Conservation (phyloP, 768 basidiomycete species). For the Mycena epipterygia region DNA sequence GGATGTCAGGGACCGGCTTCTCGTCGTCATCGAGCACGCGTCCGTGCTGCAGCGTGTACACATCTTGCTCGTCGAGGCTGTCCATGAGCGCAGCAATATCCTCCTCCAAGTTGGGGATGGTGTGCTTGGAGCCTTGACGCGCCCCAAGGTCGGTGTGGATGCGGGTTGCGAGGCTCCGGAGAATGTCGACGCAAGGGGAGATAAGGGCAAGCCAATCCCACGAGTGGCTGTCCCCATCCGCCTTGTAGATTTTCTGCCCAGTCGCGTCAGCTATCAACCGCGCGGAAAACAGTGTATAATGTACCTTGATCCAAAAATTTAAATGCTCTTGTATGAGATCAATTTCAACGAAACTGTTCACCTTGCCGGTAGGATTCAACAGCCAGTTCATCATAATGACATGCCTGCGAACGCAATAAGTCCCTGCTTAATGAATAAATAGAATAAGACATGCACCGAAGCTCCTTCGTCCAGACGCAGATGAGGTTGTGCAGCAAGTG, state of each 20-base stretch:
- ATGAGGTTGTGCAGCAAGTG: conserved; percentile 44
- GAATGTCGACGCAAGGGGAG: conserved; percentile 38
- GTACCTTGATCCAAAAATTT: conserved; percentile 48
- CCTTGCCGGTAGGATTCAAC: conserved; percentile 42
- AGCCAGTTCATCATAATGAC: conserved; percentile 51
- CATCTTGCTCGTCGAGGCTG: conserved; percentile 37
- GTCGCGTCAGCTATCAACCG: neutral
- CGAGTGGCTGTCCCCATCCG: conserved; percentile 27
- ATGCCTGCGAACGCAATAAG: conserved; percentile 26
- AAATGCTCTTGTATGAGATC: conserved; percentile 51
- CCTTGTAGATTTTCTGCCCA: conserved; percentile 30
- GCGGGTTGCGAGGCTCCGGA: conserved; percentile 38
- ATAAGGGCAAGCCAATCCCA: conserved; percentile 36
- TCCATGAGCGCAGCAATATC: conserved; percentile 46
- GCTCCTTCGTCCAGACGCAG: conserved; percentile 42
- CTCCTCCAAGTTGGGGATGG: conserved; percentile 39
- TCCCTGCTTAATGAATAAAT: neutral
- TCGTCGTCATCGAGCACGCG: conserved; percentile 37
- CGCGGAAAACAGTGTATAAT: neutral
- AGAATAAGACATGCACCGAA: conserved; percentile 32
- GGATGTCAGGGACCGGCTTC: conserved; percentile 33
- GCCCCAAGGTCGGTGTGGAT: conserved; percentile 42
- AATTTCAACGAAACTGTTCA: conserved; percentile 41
- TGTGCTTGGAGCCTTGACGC: conserved; percentile 48
- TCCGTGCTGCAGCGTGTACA: conserved; percentile 37